Evolutionary conservation across 768 basidiomycete genomes (phyloP).

Genomic region (Paxillus rubicundulus): DNA sequence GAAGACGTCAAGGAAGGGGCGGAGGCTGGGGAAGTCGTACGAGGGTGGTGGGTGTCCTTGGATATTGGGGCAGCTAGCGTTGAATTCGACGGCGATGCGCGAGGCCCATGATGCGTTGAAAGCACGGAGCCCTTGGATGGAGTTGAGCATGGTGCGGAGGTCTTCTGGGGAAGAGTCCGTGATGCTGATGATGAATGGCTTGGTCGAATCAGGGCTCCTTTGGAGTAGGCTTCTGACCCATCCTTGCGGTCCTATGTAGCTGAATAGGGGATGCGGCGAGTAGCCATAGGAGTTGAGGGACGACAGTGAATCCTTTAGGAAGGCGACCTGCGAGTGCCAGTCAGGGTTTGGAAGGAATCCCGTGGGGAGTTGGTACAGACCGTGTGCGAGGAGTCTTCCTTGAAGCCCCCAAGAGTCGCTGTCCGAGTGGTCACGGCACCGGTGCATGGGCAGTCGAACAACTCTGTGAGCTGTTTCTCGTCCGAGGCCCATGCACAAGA

Average conservation of each 20-base stretch:
- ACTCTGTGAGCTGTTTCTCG: constrained; percentile 54
- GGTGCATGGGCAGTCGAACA: constrained; percentile 66
- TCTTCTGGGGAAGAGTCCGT: constrained; percentile 56
- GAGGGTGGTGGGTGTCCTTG: constrained; percentile 57
- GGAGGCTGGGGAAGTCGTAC: constrained; percentile 54
- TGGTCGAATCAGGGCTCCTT: constrained; percentile 36
- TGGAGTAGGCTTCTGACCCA: constrained; percentile 54
- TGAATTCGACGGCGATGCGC: constrained; percentile 72
- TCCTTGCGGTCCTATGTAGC: constrained; percentile 46
- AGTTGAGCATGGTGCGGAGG: constrained; percentile 52
- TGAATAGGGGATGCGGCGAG: constrained; percentile 69
- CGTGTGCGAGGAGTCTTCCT: constrained; percentile 60
- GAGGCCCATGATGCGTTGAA: constrained; percentile 32
- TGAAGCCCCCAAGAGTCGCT: constrained; percentile 65
- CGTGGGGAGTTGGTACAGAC: constrained; percentile 36
- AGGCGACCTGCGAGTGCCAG: constrained; percentile 50
- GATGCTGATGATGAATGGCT: constrained; percentile 80
- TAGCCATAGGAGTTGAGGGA: constrained; percentile 87
- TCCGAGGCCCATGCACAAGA: constrained; percentile 83
- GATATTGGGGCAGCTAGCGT: constrained; percentile 86
- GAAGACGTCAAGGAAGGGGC: constrained; percentile 54
- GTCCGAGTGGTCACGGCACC: constrained; percentile 84
- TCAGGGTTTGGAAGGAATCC: not conserved
- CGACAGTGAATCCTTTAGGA: constrained; percentile 47
- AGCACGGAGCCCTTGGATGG: constrained; percentile 60